Conservation (phyloP, 768 basidiomycete species). For the Leucogyrophana mollusca region DNA sequence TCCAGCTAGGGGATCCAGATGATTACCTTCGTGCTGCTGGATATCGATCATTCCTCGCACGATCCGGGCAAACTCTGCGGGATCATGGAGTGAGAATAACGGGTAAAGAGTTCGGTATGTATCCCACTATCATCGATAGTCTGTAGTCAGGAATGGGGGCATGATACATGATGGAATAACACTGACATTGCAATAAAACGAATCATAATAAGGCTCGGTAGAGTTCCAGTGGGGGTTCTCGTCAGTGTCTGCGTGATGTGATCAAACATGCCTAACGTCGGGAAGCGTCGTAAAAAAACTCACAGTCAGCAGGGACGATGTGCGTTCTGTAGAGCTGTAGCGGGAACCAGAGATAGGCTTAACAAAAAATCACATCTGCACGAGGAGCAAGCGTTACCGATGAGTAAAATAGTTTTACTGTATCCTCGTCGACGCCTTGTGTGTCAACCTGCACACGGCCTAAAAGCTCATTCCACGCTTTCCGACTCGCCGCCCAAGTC, state of each 20-base stretch:
- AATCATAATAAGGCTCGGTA: constrained; percentile 64
- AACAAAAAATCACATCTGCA: background rate
- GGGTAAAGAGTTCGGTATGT: constrained; percentile 64
- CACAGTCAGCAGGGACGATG: constrained; percentile 65
- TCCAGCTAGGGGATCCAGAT: background rate
- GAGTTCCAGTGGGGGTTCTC: constrained; percentile 68
- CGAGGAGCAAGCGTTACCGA: constrained; percentile 37
- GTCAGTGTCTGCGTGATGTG: constrained; percentile 50
- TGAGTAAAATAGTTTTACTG: constrained; percentile 56
- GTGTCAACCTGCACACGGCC: constrained; percentile 53
- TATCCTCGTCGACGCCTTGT: constrained; percentile 44
- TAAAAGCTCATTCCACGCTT: constrained; percentile 58
- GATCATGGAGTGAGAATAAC: constrained; percentile 63
- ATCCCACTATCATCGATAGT: constrained; percentile 51
- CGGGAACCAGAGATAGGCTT: background rate
- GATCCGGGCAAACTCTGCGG: constrained; percentile 54
- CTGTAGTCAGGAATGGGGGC: background rate
- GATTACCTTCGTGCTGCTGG: constrained; percentile 58
- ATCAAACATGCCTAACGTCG: background rate
- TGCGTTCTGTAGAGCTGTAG: constrained; percentile 56
- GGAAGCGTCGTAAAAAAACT: constrained; percentile 13
- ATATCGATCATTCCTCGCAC: constrained; percentile 68
- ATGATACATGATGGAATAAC: background rate
- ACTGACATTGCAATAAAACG: constrained; percentile 66
- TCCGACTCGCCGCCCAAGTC: constrained; percentile 41